phyloP scores from a whole-genome alignment of 768 basidiomycete species.

The Lactarius sp. region DNA sequence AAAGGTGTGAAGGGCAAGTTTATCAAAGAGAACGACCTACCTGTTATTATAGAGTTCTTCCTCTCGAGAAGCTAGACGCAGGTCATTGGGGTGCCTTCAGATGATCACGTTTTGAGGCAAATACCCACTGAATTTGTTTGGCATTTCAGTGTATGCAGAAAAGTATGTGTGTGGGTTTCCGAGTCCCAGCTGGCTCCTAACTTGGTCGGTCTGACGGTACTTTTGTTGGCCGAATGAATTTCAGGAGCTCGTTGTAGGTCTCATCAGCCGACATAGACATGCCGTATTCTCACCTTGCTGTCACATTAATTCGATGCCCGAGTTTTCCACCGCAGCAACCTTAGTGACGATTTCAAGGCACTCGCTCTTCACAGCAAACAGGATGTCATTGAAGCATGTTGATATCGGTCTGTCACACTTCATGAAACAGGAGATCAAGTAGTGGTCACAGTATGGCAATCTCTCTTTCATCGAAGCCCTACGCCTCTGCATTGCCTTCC shows the following conservation, averaged over 20 bases:
- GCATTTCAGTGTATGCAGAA: conserved; percentile 69
- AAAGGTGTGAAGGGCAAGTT: conserved; percentile 81
- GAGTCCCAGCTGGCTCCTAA: no score
- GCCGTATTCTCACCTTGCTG: neutral
- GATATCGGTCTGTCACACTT: no score
- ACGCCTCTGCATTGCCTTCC: no score
- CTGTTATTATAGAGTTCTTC: conserved; percentile 62
- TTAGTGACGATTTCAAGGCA: no score
- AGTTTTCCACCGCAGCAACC: no score
- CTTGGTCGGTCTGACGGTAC: neutral
- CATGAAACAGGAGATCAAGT: no score
- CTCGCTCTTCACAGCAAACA: no score
- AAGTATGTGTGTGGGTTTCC: conserved; percentile 36
- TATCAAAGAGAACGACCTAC: conserved; percentile 69
- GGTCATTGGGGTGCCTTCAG: conserved; percentile 67
- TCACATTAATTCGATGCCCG: no score
- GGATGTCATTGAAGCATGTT: no score
- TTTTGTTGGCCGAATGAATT: conserved; percentile 51
- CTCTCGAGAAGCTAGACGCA: conserved; percentile 61
- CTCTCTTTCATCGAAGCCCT: no score
- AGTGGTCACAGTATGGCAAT: no score
- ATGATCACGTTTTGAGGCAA: neutral
- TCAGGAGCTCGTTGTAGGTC: conserved; percentile 35
- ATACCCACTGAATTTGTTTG: neutral
- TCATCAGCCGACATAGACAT: conserved; percentile 30